Conservation (phyloP, 331 rosid species). For the Stylosanthes scabra region DNA sequence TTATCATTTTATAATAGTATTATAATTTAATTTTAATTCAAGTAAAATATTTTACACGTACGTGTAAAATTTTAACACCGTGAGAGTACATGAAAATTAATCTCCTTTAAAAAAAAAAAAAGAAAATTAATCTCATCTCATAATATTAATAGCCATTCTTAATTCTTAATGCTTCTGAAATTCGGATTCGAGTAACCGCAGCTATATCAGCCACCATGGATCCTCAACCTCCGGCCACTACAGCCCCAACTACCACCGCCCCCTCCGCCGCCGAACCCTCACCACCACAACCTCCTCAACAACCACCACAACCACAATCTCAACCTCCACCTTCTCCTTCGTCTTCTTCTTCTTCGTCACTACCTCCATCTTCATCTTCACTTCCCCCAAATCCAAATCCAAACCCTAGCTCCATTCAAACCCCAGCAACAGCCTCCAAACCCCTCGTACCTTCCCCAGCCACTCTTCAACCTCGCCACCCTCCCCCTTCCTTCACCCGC, state of each 20-base stretch:
- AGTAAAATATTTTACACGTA: too few species aligned
- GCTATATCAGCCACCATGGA: conserved; percentile 34
- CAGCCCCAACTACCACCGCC: conserved; percentile 10
- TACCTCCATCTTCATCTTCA: conserved; percentile 38
- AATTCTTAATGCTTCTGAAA: too few species aligned
- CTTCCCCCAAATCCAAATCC: conserved; percentile 22
- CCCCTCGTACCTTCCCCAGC: conserved; percentile 43
- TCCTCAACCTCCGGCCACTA: conserved; percentile 42
- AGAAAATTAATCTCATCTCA: too few species aligned
- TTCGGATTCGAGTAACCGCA: neutral
- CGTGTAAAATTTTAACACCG: too few species aligned
- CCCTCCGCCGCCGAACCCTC: too few species aligned
- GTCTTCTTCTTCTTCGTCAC: conserved; percentile 40
- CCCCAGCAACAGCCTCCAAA: conserved; percentile 32
- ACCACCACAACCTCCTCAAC: neutral
- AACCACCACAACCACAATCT: neutral
- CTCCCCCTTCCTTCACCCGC: conserved; percentile 59
- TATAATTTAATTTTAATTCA: too few species aligned
- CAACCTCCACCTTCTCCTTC: neutral
- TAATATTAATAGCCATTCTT: too few species aligned
- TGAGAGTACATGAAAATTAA: too few species aligned
- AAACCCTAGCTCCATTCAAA: conserved; percentile 39
- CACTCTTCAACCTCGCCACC: conserved; percentile 53
- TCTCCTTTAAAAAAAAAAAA: too few species aligned
- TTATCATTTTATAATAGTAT: too few species aligned